Percentiles rank a stretch among this genome's conserved stretches.
phyloP scores from a whole-genome alignment of 495 filamentous ascomycete species.

The Elasticomyces elasticus region DNA sequence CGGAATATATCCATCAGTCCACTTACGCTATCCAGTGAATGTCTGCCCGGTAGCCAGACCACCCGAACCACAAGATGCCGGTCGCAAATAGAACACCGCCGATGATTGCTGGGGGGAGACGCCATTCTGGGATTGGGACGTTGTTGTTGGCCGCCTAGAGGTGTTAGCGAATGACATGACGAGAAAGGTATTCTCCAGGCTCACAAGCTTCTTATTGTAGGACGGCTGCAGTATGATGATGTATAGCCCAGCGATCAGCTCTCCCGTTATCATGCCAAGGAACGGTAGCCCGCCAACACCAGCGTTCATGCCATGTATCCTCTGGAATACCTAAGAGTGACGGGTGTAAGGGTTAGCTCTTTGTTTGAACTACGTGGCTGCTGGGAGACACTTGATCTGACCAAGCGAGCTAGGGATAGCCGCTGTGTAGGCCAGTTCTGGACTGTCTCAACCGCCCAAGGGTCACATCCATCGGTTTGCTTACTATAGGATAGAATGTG shows the following conservation, averaged over 20 bases:
- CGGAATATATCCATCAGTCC: too few species aligned
- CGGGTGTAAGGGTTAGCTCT: too few species aligned
- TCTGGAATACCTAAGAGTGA: too few species aligned
- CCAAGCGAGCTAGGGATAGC: too few species aligned
- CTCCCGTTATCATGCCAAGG: slow-evolving; percentile 70
- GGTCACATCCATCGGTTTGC: too few species aligned
- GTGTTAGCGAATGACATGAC: not conserved
- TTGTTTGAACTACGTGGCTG: too few species aligned
- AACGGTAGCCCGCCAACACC: slow-evolving; percentile 67
- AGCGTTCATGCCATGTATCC: slow-evolving; percentile 54
- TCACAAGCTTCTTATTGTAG: slow-evolving; percentile 40
- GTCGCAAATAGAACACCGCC: slow-evolving; percentile 60
- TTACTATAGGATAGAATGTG: slow-evolving; percentile 69
- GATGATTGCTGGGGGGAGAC: slow-evolving; percentile 65
- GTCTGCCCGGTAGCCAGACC: slow-evolving; percentile 53
- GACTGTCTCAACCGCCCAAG: too few species aligned
- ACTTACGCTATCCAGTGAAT: slow-evolving; percentile 61
- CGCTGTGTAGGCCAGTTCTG: too few species aligned
- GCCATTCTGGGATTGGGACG: slow-evolving; percentile 76
- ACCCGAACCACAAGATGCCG: slow-evolving; percentile 84
- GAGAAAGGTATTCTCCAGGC: not conserved
- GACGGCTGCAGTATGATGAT: slow-evolving; percentile 58
- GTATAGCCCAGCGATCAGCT: slow-evolving; percentile 54
- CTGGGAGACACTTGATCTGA: too few species aligned
- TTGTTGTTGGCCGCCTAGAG: slow-evolving; percentile 46